Percentiles rank a stretch among this genome's conserved stretches.
Conservation (phyloP, 805 yeast genomes). For the Starmerella geochares region DNA sequence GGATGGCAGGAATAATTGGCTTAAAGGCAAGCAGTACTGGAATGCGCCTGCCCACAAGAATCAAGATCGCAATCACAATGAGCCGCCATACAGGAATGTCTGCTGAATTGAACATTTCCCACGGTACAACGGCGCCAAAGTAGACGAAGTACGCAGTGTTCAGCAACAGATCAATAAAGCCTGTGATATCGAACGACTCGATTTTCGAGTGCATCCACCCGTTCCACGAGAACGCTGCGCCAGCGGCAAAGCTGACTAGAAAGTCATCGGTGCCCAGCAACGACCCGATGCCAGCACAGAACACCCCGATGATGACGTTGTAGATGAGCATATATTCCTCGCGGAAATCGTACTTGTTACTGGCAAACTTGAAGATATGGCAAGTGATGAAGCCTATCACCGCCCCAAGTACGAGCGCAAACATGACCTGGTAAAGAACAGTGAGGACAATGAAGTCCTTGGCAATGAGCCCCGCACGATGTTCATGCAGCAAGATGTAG, state of each 20-base stretch:
- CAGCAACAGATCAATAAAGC: slow-evolving; percentile 52
- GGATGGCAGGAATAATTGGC: slow-evolving; percentile 50
- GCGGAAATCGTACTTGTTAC: slow-evolving; percentile 11
- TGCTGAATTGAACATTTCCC: slow-evolving; percentile 47
- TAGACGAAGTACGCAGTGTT: slow-evolving; percentile 60
- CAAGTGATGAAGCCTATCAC: slow-evolving; percentile 44
- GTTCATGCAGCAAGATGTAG: slow-evolving; percentile 40
- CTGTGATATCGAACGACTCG: slow-evolving; percentile 52
- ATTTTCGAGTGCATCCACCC: slow-evolving; percentile 54
- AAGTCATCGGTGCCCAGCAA: slow-evolving; percentile 63
- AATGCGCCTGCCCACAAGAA: slow-evolving; percentile 31
- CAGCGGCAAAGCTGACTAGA: slow-evolving; percentile 63
- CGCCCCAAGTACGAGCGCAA: slow-evolving; percentile 44
- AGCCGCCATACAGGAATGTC: slow-evolving; percentile 31
- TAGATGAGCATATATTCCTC: slow-evolving; percentile 35
- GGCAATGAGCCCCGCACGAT: slow-evolving; percentile 42
- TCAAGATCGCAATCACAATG: slow-evolving; percentile 29
- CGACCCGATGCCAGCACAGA: slow-evolving; percentile 53
- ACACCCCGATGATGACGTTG: slow-evolving; percentile 47
- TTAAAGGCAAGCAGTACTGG: slow-evolving; percentile 38
- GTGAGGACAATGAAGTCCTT: slow-evolving; percentile 55
- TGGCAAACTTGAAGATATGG: slow-evolving; percentile 43
- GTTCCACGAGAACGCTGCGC: slow-evolving; percentile 64
- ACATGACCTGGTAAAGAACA: slow-evolving; percentile 43
- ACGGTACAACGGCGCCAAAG: slow-evolving; percentile 61